Conservation (phyloP, 805 yeast species). For the Cyberlindnera xishuangbannaensis region DNA sequence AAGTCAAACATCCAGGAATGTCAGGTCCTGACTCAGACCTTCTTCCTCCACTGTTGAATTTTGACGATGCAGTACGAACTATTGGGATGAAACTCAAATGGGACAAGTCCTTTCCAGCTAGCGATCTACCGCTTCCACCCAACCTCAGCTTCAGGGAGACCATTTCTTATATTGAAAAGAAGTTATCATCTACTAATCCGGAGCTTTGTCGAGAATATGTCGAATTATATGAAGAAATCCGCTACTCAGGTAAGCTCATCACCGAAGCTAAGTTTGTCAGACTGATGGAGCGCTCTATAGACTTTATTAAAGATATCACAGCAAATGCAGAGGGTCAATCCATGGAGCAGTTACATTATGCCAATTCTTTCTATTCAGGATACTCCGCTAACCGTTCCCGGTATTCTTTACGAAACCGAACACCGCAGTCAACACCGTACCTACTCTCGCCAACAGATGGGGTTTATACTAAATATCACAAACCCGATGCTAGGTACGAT, state of each 20-base stretch:
- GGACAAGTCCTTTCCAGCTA: constrained; percentile 35
- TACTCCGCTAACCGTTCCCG: constrained; percentile 7
- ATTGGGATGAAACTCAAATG: constrained; percentile 53
- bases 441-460: constrained; percentile 1
- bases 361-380: constrained; percentile 5
- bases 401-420: constrained; percentile 5
- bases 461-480: too few species aligned
- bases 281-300: constrained; percentile 45
- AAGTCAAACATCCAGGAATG: constrained; percentile 47
- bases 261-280: constrained; percentile 52
- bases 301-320: constrained; percentile 25
- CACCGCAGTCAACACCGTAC: not conserved
- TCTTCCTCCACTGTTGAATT: constrained; percentile 34
- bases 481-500: too few species aligned
- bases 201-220: constrained; percentile 31
- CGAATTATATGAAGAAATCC: constrained; percentile 55
- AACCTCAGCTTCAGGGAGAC: constrained; percentile 38
- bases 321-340: constrained; percentile 3
- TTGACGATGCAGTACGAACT: constrained; percentile 54
- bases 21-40: constrained; percentile 35
- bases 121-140: constrained; percentile 31
- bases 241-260: constrained; percentile 61
- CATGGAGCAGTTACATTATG: constrained; percentile 1
- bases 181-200: constrained; percentile 16
- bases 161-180: constrained; percentile 30